Evolutionary conservation across 768 basidiomycete genomes (phyloP), one percentile per base, ranked within the genome.

Genomic region (Podaxis carcinomalis): DNA sequence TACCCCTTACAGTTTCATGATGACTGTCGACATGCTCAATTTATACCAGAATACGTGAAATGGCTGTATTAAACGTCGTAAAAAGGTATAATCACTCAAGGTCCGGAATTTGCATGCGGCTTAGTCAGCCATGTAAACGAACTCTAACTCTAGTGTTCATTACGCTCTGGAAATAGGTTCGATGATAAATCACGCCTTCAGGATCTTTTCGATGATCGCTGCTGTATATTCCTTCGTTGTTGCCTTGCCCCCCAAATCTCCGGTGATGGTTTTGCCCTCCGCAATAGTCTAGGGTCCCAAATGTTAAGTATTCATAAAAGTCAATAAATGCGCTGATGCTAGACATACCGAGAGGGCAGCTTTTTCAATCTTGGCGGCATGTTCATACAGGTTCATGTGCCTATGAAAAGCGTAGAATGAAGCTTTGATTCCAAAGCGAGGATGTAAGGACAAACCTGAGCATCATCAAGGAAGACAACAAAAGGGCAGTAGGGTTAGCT

Each of bases 401-500:
- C 93, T 93, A 67, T 65, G 28, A 62, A 32, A 61, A 63, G 55
- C 64, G 63, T 61, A 57, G 60, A 32, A 54, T 69, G 54, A 63
- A 19, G 42, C 23, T 4, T 39, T 49, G 51, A 57, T 23, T 61
- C 39, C 39, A 63, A 59, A 62, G 35, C 59, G 58, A 63, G 53
- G 50, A 58, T 62, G 62, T 32, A 5, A 25, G 23, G 21, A 77
- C 83, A 62, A 68, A 92, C 93, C 94, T 86, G 69, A 98, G 74
- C 96, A 98, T 98, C 97, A 98, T 98, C 63, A 98, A 77, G 60
- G 93, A 94, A 64, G 93, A 95, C 64, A 99, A 75, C 56, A 99
- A 80, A 49, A 99, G 83, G 2, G 97, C 97, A n/a, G 97, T 98
- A n/a, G 97, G 97, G 81, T 99, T 99, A 70, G 97, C 96, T 67